Conservation (phyloP, 352 stramenopile genomes). For the Globisporangium alternatum region DNA sequence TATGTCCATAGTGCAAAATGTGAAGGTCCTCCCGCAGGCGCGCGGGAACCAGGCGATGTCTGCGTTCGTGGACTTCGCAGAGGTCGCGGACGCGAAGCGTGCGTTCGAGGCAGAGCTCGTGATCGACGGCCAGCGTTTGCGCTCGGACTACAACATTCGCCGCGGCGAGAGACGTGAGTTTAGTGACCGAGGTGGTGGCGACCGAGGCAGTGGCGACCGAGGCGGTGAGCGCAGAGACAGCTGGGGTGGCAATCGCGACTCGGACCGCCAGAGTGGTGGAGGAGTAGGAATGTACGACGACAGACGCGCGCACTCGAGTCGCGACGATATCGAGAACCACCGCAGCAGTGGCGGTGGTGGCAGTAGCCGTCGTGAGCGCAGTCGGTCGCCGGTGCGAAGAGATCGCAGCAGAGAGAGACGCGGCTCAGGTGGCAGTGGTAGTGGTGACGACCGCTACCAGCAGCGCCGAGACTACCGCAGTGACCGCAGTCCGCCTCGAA, state of each 20-base stretch:
- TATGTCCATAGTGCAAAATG: slow-evolving; percentile 43
- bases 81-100: slow-evolving; percentile 37
- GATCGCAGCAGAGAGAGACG: slow-evolving; percentile 12
- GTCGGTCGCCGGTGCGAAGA: slow-evolving; percentile 12
- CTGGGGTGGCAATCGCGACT: neutral
- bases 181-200: neutral
- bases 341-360: neutral
- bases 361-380: slow-evolving; percentile 14
- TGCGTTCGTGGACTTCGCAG: slow-evolving; percentile 60
- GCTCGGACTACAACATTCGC: slow-evolving; percentile 59
- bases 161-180: slow-evolving; percentile 11
- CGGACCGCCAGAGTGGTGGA: neutral
- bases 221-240: neutral
- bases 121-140: slow-evolving; percentile 38
- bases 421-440: neutral
- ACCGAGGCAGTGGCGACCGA: neutral
- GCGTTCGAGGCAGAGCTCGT: slow-evolving; percentile 40
- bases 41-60: slow-evolving; percentile 49
- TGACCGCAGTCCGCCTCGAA: slow-evolving; percentile 13
- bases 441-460: neutral
- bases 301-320: neutral
- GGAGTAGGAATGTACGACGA: neutral
- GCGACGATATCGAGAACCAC: slow-evolving; percentile 4
- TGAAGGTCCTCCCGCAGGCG: slow-evolving; percentile 55
- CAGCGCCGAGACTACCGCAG: slow-evolving; percentile 5